Conservation (phyloP, 345 rosid species). For the Hibiscus trionum region DNA sequence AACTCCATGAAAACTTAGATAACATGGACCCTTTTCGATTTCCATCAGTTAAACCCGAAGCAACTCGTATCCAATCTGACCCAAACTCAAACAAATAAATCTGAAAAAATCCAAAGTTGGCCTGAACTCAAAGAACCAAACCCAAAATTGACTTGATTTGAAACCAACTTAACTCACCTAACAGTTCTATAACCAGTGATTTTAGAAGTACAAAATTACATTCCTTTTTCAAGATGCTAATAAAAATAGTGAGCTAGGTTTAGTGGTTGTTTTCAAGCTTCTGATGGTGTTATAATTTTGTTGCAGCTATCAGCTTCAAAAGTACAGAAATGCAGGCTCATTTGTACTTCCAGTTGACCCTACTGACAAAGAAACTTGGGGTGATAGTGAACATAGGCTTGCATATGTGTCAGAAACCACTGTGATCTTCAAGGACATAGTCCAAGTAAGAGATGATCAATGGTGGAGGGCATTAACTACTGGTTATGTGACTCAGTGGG, state of each 20-base stretch:
- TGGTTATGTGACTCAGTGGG: slow-evolving; percentile 94
- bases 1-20: too few relatives aligned
- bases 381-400: slow-evolving; percentile 93
- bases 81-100: too few relatives aligned
- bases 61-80: too few relatives aligned
- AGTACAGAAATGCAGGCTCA: slow-evolving; percentile 84
- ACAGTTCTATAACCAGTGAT: not conserved
- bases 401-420: slow-evolving; percentile 96
- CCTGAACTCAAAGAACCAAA: too few relatives aligned
- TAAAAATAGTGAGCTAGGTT: not conserved
- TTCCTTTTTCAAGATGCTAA: not conserved
- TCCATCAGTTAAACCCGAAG: too few relatives aligned
- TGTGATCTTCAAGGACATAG: slow-evolving; percentile 86
- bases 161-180: too few relatives aligned
- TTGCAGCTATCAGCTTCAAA: slow-evolving; percentile 95
- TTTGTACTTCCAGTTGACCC: slow-evolving; percentile 92
- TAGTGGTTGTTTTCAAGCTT: not conserved
- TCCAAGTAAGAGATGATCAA: slow-evolving; percentile 88
- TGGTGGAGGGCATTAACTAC: slow-evolving; percentile 93
- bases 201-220: not conserved
- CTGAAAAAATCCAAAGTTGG: too few relatives aligned
- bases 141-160: too few relatives aligned
- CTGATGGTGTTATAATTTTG: slow-evolving; percentile 3
- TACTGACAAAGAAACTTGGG: slow-evolving; percentile 88
- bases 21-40: too few relatives aligned